These are phyloP conservation scores for Talaromyces sp. DNA, from an alignment of 2,329 filamentous ascomycete genomes.

Conservation along the genomic window DNA sequence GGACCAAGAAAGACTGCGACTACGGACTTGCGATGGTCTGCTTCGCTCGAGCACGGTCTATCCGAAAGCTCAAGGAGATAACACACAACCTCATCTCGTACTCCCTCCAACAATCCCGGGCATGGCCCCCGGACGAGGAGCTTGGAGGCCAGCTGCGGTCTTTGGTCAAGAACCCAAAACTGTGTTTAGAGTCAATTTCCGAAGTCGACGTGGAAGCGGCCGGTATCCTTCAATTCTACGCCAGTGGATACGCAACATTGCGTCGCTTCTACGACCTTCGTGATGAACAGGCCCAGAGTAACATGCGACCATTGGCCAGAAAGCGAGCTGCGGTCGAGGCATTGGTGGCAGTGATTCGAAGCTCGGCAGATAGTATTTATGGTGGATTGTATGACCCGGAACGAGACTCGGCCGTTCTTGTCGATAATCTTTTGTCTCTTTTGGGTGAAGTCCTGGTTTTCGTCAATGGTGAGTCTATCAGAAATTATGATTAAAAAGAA, in stretches of 20 bases:
- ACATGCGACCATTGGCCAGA: constrained; percentile 50
- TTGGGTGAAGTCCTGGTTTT: constrained; percentile 80
- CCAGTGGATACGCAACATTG: constrained; percentile 87
- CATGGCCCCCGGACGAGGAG: constrained; percentile 65
- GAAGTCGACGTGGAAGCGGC: constrained; percentile 74
- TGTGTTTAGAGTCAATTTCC: constrained; percentile 66
- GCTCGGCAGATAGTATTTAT: constrained; percentile 82
- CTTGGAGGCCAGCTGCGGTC: constrained; percentile 66
- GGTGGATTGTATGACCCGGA: constrained; percentile 81
- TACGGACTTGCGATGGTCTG: constrained; percentile 87
- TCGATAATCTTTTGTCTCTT: constrained; percentile 77
- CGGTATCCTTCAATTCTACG: constrained; percentile 72
- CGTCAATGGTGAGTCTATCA: constrained; percentile 49
- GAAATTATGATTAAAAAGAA: neutral
- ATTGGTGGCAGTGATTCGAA: constrained; percentile 75
- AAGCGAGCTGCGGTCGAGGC: constrained; percentile 67
- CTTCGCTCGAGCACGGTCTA: constrained; percentile 77
- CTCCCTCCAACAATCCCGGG: constrained; percentile 76
- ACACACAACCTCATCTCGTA: constrained; percentile 82
- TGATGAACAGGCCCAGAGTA: constrained; percentile 55
- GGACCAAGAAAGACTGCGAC: constrained; percentile 55
- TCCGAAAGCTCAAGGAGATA: constrained; percentile 74
- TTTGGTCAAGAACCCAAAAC: constrained; percentile 65
- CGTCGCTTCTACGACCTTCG: constrained; percentile 87
- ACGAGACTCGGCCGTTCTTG: constrained; percentile 75